phyloP scores from a whole-genome alignment of 2,329 filamentous ascomycete species.

The Penicillium frequentans region DNA sequence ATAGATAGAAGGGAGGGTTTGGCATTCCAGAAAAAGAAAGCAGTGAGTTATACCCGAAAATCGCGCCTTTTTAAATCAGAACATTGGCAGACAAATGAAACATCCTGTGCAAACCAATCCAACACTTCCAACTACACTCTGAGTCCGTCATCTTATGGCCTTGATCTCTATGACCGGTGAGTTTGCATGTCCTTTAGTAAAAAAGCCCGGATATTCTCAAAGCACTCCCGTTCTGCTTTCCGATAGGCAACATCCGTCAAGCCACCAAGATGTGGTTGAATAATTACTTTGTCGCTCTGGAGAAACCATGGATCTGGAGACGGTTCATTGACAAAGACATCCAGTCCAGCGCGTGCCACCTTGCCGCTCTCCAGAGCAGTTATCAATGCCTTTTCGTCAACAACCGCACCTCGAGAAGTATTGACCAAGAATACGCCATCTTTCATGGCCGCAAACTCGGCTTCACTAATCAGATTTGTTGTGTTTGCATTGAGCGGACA shows the following conservation, averaged over 20 bases:
- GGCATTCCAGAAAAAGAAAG: no score
- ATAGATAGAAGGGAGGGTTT: no score
- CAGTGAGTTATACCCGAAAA: no score
- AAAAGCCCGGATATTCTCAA: conserved; percentile 49
- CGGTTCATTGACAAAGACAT: conserved; percentile 51
- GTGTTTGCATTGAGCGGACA: conserved; percentile 49
- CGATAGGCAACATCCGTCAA: conserved; percentile 46
- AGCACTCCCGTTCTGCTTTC: conserved; percentile 47
- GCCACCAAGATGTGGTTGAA: conserved; percentile 50
- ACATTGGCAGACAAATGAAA: no score
- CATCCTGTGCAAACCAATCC: no score
- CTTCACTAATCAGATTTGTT: conserved; percentile 38
- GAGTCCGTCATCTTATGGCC: no score
- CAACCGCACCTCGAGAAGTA: conserved; percentile 47
- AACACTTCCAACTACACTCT: no score
- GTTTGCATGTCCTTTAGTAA: conserved; percentile 38
- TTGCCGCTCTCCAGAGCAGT: conserved; percentile 47
- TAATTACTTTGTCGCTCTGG: conserved; percentile 42
- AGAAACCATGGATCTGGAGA: conserved; percentile 42
- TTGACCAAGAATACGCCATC: conserved; percentile 48
- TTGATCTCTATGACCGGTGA: conserved; percentile 10
- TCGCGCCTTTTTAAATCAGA: no score
- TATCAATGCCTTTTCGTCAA: conserved; percentile 48
- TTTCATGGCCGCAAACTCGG: conserved; percentile 48
- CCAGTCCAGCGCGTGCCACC: conserved; percentile 47